A percentile compares a stretch with the other conserved stretches of the same genome.
phyloP scores from a whole-genome alignment of 192 early-diverging fungal genomes.

The Haplosporangium gracile region DNA sequence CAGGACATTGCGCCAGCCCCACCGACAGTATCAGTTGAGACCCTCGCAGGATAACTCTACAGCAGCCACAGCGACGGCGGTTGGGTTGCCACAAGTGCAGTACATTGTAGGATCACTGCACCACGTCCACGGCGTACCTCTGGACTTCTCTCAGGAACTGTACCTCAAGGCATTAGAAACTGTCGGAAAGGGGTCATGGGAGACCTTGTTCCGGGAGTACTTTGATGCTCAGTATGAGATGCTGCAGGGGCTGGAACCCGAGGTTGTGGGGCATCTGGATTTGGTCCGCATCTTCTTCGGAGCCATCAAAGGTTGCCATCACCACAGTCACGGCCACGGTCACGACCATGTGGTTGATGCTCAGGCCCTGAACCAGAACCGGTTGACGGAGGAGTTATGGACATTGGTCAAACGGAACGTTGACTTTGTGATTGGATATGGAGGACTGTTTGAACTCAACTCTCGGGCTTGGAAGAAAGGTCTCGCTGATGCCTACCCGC shows the following conservation, averaged over 20 bases:
- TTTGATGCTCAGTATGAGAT: slow-evolving; percentile 92
- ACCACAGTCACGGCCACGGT: not conserved
- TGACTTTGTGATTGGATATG: slow-evolving; percentile 81
- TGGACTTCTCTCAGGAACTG: slow-evolving; percentile 82
- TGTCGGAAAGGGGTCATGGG: slow-evolving; percentile 42
- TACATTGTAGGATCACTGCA: slow-evolving; percentile 96
- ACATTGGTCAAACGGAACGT: slow-evolving; percentile 83
- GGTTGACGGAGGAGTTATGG: slow-evolving; percentile 55
- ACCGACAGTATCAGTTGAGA: slow-evolving; percentile 17
- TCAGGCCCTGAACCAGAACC: slow-evolving; percentile 10
- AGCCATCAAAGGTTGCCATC: slow-evolving; percentile 19
- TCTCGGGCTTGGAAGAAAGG: slow-evolving; percentile 94
- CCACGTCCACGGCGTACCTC: slow-evolving; percentile 83
- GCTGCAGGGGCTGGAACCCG: slow-evolving; percentile 77
- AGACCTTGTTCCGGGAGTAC: slow-evolving; percentile 77
- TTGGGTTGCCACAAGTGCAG: slow-evolving; percentile 67
- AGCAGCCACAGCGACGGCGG: not conserved
- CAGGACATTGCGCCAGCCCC: slow-evolving; percentile 58
- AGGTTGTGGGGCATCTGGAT: slow-evolving; percentile 97
- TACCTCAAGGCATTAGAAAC: slow-evolving; percentile 67
- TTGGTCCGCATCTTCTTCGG: slow-evolving; percentile 87
- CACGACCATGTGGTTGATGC: not conserved
- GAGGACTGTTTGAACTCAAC: slow-evolving; percentile 95
- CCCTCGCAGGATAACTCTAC: not conserved
- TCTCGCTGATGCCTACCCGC: slow-evolving; percentile 88